A percentile compares a stretch with the other conserved stretches of the same genome.
Evolutionary conservation across 345 rosid genomes (phyloP).

Genomic region (Iberis pinnata): DNA sequence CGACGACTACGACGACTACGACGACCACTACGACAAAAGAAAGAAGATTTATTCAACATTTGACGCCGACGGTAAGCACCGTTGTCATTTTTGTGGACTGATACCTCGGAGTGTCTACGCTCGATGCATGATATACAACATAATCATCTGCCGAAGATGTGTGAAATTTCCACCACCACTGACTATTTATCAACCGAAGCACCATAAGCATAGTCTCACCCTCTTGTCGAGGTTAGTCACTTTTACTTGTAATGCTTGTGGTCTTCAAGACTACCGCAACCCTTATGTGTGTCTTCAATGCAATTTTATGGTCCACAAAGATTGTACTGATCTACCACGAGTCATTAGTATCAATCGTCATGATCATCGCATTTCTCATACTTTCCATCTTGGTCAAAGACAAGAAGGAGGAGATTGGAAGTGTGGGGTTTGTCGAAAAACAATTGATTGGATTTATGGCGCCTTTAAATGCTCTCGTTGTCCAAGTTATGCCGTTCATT

Average conservation of each 20-base stretch:
- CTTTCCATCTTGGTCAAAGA: slow-evolving; percentile 10
- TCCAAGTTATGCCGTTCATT: slow-evolving; percentile 6
- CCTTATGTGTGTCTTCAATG: slow-evolving; percentile 14
- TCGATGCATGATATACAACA: not conserved
- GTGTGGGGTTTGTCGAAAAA: slow-evolving; percentile 10
- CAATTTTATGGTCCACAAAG: not conserved
- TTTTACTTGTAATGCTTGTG: slow-evolving; percentile 12
- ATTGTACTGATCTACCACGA: slow-evolving; percentile 2
- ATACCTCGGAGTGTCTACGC: not conserved
- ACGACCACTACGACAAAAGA: no score
- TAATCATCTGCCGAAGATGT: not conserved
- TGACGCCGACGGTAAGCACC: no score
- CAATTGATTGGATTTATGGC: slow-evolving; percentile 2
- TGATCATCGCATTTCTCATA: slow-evolving; percentile 17
- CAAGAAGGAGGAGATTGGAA: not conserved
- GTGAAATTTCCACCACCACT: not conserved
- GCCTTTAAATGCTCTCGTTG: slow-evolving; percentile 10
- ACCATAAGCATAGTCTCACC: not conserved
- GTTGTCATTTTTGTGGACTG: not conserved
- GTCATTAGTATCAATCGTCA: slow-evolving; percentile 19
- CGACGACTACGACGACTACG: no score
- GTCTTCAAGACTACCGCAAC: not conserved
- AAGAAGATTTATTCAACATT: no score
- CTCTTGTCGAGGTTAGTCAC: not conserved
- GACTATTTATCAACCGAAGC: not conserved